These are phyloP conservation scores for Phytophthora pisi DNA, from an alignment of 352 stramenopile species.

Conservation along the genomic window DNA sequence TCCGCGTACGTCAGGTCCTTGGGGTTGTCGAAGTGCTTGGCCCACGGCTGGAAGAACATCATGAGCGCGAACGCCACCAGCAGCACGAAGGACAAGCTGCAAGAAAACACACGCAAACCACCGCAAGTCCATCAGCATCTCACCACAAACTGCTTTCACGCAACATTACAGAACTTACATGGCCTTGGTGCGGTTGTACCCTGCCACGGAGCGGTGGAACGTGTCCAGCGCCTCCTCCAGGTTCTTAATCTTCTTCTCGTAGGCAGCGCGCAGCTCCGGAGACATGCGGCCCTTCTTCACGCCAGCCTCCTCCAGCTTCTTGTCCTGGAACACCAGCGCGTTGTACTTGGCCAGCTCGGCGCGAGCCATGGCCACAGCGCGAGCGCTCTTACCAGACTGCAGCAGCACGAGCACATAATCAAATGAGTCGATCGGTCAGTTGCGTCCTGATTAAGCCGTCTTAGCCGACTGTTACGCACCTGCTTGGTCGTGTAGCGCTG, in stretches of 20 bases:
- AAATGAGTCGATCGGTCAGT: neutral
- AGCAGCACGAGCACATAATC: neutral
- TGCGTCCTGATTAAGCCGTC: neutral
- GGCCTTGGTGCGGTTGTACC: constrained; percentile 82
- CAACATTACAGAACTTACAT: constrained; percentile 44
- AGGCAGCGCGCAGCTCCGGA: constrained; percentile 51
- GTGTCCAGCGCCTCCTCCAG: constrained; percentile 76
- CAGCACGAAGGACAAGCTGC: constrained; percentile 44
- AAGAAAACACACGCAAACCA: constrained; percentile 1
- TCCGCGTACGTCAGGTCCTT: constrained; percentile 36
- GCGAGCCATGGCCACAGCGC: constrained; percentile 77
- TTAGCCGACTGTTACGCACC: constrained; percentile 26
- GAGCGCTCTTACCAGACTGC: constrained; percentile 67
- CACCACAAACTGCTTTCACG: neutral
- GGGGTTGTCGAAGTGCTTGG: constrained; percentile 39
- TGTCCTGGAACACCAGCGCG: constrained; percentile 81
- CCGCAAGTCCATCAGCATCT: neutral
- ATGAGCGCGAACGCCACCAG: constrained; percentile 66
- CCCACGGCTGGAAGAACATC: constrained; percentile 82
- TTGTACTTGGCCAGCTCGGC: constrained; percentile 84
- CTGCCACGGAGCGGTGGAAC: constrained; percentile 79
- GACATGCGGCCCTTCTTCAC: constrained; percentile 70
- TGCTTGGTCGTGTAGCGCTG: constrained; percentile 88
- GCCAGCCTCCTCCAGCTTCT: constrained; percentile 80
- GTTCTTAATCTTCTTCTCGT: constrained; percentile 78